Evolutionary conservation across 1,284 basidiomycete species (phyloP).

Genomic region (Cryptococcus wingfieldii): DNA sequence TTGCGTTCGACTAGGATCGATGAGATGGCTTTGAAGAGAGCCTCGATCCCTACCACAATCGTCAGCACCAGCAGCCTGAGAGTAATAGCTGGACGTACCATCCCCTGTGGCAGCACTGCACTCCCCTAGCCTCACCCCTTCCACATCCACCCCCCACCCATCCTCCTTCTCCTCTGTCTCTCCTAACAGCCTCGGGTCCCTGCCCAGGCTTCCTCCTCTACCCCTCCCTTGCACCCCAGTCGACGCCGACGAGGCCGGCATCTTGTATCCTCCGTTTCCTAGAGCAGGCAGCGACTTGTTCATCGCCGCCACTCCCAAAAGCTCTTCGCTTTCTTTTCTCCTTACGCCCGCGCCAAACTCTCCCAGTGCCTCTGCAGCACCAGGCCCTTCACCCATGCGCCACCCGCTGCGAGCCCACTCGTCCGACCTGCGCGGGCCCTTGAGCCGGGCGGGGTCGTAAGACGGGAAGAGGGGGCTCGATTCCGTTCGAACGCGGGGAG

Average conservation of each 20-base stretch:
- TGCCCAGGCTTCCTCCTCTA: slow-evolving; percentile 38
- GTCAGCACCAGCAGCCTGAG: background rate
- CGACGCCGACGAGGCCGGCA: background rate
- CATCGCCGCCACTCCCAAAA: slow-evolving; percentile 4
- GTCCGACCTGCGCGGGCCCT: slow-evolving; percentile 24
- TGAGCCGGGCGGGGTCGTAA: slow-evolving; percentile 1
- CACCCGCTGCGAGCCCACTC: slow-evolving; percentile 38
- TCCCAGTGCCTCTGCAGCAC: slow-evolving; percentile 36
- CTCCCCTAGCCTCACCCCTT: slow-evolving; percentile 42
- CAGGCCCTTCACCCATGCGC: slow-evolving; percentile 40
- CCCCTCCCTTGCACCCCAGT: slow-evolving; percentile 12
- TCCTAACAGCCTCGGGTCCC: slow-evolving; percentile 20
- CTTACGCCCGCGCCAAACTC: slow-evolving; percentile 41
- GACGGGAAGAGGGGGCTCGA: slow-evolving; percentile 10
- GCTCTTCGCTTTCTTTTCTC: slow-evolving; percentile 28
- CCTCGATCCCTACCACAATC: slow-evolving; percentile 38
- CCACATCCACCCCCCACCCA: slow-evolving; percentile 42
- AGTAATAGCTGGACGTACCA: slow-evolving; percentile 23
- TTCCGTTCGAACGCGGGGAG: slow-evolving; percentile 20
- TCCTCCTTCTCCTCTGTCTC: slow-evolving; percentile 20
- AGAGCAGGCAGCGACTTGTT: background rate
- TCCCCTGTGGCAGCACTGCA: slow-evolving; percentile 41
- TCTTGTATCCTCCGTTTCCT: background rate
- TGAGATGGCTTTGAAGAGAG: slow-evolving; percentile 43
- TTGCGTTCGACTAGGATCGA: slow-evolving; percentile 38